Evolutionary conservation across 371 early-diverging fungal genomes (phyloP).

Genomic region (Thermomucor indicae-seudaticae): DNA sequence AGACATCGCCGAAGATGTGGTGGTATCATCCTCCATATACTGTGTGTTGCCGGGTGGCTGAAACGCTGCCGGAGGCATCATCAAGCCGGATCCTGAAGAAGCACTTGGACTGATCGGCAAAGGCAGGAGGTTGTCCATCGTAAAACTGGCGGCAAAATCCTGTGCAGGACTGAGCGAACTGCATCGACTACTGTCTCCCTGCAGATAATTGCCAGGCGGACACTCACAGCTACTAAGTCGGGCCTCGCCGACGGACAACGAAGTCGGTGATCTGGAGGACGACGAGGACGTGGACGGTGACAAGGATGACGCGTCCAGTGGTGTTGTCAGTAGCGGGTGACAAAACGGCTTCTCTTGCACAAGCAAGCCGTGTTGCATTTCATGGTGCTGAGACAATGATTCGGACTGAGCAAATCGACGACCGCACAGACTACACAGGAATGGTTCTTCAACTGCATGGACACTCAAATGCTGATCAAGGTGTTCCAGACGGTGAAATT

Average conservation of each 20-base stretch:
- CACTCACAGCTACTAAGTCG: too few species aligned
- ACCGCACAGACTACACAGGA: conserved; percentile 59
- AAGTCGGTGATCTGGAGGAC: too few species aligned
- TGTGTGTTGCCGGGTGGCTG: too few species aligned
- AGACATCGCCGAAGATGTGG: conserved; percentile 24
- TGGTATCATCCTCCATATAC: conserved; percentile 23
- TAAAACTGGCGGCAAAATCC: conserved; percentile 3
- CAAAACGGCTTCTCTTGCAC: too few species aligned
- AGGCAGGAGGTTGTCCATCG: too few species aligned
- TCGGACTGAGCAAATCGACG: conserved; percentile 70
- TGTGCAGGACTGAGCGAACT: conserved; percentile 28
- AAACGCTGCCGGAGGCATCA: too few species aligned
- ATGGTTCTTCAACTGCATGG: conserved; percentile 67
- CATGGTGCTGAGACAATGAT: conserved; percentile 66
- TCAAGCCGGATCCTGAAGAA: too few species aligned
- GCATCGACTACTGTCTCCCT: conserved; percentile 15
- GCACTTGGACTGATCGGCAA: too few species aligned
- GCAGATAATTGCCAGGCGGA: background rate
- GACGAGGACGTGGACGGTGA: too few species aligned
- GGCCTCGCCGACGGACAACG: too few species aligned
- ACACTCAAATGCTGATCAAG: conserved; percentile 78
- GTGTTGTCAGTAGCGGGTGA: too few species aligned
- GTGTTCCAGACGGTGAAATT: conserved; percentile 78
- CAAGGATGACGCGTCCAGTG: too few species aligned
- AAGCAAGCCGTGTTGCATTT: conserved; percentile 27